Evolutionary conservation across 495 filamentous ascomycete species (phyloP).

Genomic region (Xylaria bambusicola): DNA sequence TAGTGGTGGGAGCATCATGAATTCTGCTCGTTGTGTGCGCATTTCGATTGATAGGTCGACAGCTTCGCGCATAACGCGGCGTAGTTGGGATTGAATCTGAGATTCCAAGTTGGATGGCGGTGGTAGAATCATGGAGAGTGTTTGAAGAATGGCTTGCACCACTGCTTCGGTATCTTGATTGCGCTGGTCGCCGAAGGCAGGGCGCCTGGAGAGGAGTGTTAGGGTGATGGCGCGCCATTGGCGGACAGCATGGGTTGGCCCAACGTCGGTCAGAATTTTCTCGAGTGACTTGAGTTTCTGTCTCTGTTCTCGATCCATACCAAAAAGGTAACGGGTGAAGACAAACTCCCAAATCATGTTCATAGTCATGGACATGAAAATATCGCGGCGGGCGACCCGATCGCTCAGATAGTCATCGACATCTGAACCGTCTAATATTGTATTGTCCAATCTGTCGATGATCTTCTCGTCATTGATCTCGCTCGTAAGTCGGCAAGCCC

Average conservation of each 20-base stretch:
- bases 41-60: constrained; percentile 91
- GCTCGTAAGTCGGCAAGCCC: constrained; percentile 74
- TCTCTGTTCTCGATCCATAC: constrained; percentile 95
- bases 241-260: constrained; percentile 76
- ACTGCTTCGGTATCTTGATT: constrained; percentile 87
- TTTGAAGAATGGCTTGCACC: constrained; percentile 78
- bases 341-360: constrained; percentile 98
- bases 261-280: constrained; percentile 85
- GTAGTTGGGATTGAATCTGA: constrained; percentile 76
- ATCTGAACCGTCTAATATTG: constrained; percentile 89
- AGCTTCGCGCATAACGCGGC: constrained; percentile 78
- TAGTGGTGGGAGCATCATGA: constrained; percentile 95
- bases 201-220: constrained; percentile 77
- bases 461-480: constrained; percentile 86
- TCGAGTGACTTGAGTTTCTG: constrained; percentile 95
- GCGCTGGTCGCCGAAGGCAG: constrained; percentile 72
- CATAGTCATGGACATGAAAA: constrained; percentile 97
- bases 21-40: constrained; percentile 93
- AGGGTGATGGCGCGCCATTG: constrained; percentile 96
- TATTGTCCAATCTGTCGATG: constrained; percentile 88
- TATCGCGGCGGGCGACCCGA: constrained; percentile 80
- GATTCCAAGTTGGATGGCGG: constrained; percentile 72
- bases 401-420: constrained; percentile 83
- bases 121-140: constrained; percentile 76
- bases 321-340: constrained; percentile 96